phyloP scores from a whole-genome alignment of 2,329 filamentous ascomycete genomes.

The Talaromyces sp. region DNA sequence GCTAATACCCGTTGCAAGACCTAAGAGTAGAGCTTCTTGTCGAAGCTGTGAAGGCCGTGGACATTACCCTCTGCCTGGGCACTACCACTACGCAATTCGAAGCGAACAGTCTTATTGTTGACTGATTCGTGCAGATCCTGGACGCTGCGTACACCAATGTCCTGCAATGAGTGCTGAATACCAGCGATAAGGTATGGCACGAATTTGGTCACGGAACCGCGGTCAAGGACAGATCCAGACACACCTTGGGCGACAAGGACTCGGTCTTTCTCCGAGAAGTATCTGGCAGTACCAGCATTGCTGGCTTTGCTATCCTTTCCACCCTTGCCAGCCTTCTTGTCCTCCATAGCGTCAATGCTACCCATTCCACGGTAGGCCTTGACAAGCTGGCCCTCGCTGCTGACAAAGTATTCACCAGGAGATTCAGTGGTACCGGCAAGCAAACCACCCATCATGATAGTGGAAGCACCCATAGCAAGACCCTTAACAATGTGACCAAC shows the following conservation, averaged over 20 bases:
- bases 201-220: slow-evolving; percentile 84
- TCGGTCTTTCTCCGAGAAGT: slow-evolving; percentile 96
- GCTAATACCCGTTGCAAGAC: not conserved
- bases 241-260: slow-evolving; percentile 96
- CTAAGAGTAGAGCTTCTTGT: slow-evolving; percentile 98
- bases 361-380: slow-evolving; percentile 99
- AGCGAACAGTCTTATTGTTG: slow-evolving; percentile 71
- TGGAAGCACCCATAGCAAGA: slow-evolving; percentile 86
- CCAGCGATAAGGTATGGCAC: slow-evolving; percentile 93
- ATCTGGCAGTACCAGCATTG: slow-evolving; percentile 94
- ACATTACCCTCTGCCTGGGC: slow-evolving; percentile 96
- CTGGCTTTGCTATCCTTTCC: slow-evolving; percentile 64
- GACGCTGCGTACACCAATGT: slow-evolving; percentile 83
- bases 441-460: slow-evolving; percentile 99
- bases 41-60: slow-evolving; percentile 93
- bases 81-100: slow-evolving; percentile 90
- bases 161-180: slow-evolving; percentile 95
- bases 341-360: slow-evolving; percentile 98
- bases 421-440: slow-evolving; percentile 97
- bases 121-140: slow-evolving; percentile 73
- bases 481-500: slow-evolving; percentile 99
- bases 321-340: slow-evolving; percentile 85
- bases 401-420: slow-evolving; percentile 93
- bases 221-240: slow-evolving; percentile 62
- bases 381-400: slow-evolving; percentile 93